Evolutionary conservation across 108 stramenopile species (phyloP), one percentile per base, ranked within the genome.

Genomic region (Cyclotella kingstonii): DNA sequence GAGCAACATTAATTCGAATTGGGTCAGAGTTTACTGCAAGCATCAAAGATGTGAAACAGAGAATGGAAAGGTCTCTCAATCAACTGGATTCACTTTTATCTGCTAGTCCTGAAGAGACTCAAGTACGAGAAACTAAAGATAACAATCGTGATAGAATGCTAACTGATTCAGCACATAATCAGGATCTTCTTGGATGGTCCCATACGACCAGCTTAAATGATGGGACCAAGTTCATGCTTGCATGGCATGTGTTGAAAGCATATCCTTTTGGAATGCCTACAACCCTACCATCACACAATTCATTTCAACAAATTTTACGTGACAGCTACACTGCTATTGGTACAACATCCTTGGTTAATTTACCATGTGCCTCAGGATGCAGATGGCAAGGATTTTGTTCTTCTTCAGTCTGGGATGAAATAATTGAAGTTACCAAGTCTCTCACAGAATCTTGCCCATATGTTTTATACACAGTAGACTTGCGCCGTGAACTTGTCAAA

Each of bases 391-490:
- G 64, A 34, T 65, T 67, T 47, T 70, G 75, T 30, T 22, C 53
- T 11, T 1, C 58, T 4, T 80, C 82, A 7, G 54, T 64, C 23
- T 84, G 73, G 68, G 74, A 81, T 63, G 47, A 58, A 3, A 56
- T 80, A 9, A 45, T 77, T 22, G 63, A 69, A 22, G 40, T 70
- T 7, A 50, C 72, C 2, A 79, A 63, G 55, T 54, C 56, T n/a
- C 31, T 65, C 11, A 83, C 88, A 18, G 21, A 58, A 12, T 58
- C 52, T 25, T 89, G 85, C 63, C 44, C 54, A 12, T 81, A 67
- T 49, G 77, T 90, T 34, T 18, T 82, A 6, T 90, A 85, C 61
- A 81, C 80, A 4, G 78, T 75, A 14, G 65, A 89, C 61, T 80
- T 89, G 50, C 78, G 81, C 7, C 25, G 54, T 8, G 39, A 63